Percentiles rank a stretch among this genome's conserved stretches.
phyloP scores from a whole-genome alignment of 1,284 basidiomycete species.

The Puccinia horiana region DNA sequence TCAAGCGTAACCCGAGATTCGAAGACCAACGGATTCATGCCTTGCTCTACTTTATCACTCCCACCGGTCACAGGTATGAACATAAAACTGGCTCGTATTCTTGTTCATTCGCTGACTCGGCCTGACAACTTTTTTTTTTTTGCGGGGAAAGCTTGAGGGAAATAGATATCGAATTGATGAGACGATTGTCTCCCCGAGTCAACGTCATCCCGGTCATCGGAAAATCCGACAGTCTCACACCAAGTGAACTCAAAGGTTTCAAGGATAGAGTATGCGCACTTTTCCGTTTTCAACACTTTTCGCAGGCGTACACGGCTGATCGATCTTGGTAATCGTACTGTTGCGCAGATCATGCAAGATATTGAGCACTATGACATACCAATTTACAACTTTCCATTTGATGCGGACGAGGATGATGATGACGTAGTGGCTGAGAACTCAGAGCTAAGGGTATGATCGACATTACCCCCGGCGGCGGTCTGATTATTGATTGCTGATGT shows the following conservation, averaged over 20 bases:
- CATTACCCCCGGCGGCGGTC: neutral
- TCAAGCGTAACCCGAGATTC: slow-evolving; percentile 99
- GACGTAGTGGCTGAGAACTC: slow-evolving; percentile 95
- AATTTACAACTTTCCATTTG: slow-evolving; percentile 72
- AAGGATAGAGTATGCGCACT: slow-evolving; percentile 78
- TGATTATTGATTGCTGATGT: neutral
- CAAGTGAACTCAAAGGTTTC: slow-evolving; percentile 85
- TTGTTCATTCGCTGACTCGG: neutral
- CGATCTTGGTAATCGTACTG: too few species aligned
- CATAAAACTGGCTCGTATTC: neutral
- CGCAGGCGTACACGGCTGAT: neutral
- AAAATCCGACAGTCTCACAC: slow-evolving; percentile 92
- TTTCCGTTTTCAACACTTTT: neutral
- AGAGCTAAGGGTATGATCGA: slow-evolving; percentile 54
- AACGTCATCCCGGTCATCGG: slow-evolving; percentile 99
- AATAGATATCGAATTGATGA: slow-evolving; percentile 99
- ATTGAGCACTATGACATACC: slow-evolving; percentile 98
- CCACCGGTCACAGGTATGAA: slow-evolving; percentile 72
- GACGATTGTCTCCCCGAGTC: slow-evolving; percentile 89
- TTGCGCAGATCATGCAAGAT: slow-evolving; percentile 88
- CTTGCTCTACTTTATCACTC: slow-evolving; percentile 97
- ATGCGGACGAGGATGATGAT: slow-evolving; percentile 70
- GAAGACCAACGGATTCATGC: slow-evolving; percentile 93
- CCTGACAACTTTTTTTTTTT: neutral
- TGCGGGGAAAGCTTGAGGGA: slow-evolving; percentile 82